These are phyloP conservation scores for Trichoderma atrobrunneum DNA, from an alignment of 2,329 filamentous ascomycete genomes.

Conservation along the genomic window DNA sequence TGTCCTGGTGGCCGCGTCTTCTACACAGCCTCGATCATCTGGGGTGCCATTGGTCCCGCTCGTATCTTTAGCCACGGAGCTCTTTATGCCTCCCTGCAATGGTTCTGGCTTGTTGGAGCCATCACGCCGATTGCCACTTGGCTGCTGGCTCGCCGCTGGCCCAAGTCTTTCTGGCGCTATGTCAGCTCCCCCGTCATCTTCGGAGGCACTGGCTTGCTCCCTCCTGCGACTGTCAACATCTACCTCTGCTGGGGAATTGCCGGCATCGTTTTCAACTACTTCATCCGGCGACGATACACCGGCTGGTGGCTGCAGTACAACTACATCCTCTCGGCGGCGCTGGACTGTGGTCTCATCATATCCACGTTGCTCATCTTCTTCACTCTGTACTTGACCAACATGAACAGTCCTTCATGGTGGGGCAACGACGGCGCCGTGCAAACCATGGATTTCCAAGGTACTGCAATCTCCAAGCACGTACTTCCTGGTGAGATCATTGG, in stretches of 20 bases:
- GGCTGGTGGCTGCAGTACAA: slow-evolving; percentile 80
- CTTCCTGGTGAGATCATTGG: slow-evolving; percentile 50
- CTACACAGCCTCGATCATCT: slow-evolving; percentile 69
- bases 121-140: slow-evolving; percentile 62
- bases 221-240: slow-evolving; percentile 67
- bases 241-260: slow-evolving; percentile 70
- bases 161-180: slow-evolving; percentile 60
- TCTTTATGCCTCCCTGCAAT: slow-evolving; percentile 63
- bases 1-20: slow-evolving; percentile 55
- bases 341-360: slow-evolving; percentile 66
- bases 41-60: slow-evolving; percentile 69
- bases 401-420: slow-evolving; percentile 59
- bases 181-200: slow-evolving; percentile 68
- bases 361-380: slow-evolving; percentile 69
- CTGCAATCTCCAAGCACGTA: slow-evolving; percentile 44
- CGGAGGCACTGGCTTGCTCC: slow-evolving; percentile 60
- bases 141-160: slow-evolving; percentile 59
- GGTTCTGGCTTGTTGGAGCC: slow-evolving; percentile 68
- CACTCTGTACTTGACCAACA: slow-evolving; percentile 59
- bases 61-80: slow-evolving; percentile 65
- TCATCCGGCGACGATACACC: slow-evolving; percentile 60
- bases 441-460: slow-evolving; percentile 46
- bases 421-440: slow-evolving; percentile 50
- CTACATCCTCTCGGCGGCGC: slow-evolving; percentile 68
- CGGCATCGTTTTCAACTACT: slow-evolving; percentile 67